These are phyloP conservation scores for Pyrrhoderma noxium DNA, from an alignment of 1,284 basidiomycete species.

Conservation along the genomic window DNA sequence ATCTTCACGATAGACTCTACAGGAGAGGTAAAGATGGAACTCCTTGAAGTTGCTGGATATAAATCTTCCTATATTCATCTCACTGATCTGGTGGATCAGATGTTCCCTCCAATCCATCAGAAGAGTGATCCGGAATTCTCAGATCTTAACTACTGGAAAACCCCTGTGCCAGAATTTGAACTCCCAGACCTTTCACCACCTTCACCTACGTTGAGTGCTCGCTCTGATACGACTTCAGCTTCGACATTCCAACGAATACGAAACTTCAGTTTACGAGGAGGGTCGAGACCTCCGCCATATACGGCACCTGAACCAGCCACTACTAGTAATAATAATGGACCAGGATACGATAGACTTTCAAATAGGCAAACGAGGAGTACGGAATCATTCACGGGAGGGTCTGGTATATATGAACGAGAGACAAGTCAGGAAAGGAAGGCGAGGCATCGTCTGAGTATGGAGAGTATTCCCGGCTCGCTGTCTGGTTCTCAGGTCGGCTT, in stretches of 20 bases:
- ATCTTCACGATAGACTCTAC: slow-evolving; percentile 98
- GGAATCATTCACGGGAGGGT: slow-evolving; percentile 31
- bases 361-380: slow-evolving; percentile 46
- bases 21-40: slow-evolving; percentile 96
- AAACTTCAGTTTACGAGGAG: slow-evolving; percentile 68
- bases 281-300: slow-evolving; percentile 27
- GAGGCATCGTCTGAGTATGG: slow-evolving; percentile 50
- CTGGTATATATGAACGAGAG: slow-evolving; percentile 33
- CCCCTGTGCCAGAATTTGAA: slow-evolving; percentile 69
- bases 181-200: slow-evolving; percentile 89
- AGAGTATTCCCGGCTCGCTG: slow-evolving; percentile 80
- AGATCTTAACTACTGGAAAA: slow-evolving; percentile 96
- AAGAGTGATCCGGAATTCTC: slow-evolving; percentile 88
- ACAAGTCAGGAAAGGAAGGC: slow-evolving; percentile 33
- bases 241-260: slow-evolving; percentile 71
- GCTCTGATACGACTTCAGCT: slow-evolving; percentile 74
- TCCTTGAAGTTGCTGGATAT: slow-evolving; percentile 92
- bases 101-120: slow-evolving; percentile 94
- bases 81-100: slow-evolving; percentile 98
- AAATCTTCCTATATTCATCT: slow-evolving; percentile 97
- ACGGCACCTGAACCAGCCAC: slow-evolving; percentile 19
- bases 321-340: slow-evolving; percentile 52
- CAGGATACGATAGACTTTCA: slow-evolving; percentile 50
- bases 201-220: slow-evolving; percentile 86
- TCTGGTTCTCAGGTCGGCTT: slow-evolving; percentile 32